Conservation (phyloP, 1,284 basidiomycete genomes). For the Hemileia vastatrix region DNA sequence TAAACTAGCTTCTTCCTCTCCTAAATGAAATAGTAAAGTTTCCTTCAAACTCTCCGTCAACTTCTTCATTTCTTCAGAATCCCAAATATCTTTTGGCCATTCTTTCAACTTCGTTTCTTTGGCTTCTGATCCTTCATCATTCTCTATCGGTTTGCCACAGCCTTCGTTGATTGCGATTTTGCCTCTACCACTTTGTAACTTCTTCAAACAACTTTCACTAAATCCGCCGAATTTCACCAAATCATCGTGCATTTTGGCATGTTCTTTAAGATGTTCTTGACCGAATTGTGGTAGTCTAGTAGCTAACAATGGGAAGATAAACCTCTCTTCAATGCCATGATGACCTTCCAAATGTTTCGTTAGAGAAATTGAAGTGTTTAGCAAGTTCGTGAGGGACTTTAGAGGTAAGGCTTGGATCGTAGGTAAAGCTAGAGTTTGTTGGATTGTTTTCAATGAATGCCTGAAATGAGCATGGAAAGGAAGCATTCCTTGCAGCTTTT, state of each 20-base stretch:
- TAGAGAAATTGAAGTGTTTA: no score
- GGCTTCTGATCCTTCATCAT: slow-evolving; percentile 19
- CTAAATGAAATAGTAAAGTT: slow-evolving; percentile 31
- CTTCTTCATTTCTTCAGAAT: slow-evolving; percentile 23
- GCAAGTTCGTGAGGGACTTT: no score
- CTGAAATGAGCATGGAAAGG: no score
- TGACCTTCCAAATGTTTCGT: no score
- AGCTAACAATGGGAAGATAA: no score
- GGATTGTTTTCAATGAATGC: no score
- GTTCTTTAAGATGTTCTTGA: slow-evolving; percentile 31
- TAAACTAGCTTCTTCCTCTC: no score
- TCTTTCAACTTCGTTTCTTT: slow-evolving; percentile 13
- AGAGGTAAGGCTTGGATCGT: no score
- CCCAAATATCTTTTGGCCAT: slow-evolving; percentile 27
- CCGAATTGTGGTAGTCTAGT: no score
- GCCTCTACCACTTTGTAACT: neutral
- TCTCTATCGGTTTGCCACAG: slow-evolving; percentile 5
- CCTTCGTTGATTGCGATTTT: slow-evolving; percentile 1
- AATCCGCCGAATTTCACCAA: slow-evolving; percentile 22
- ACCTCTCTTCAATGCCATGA: no score
- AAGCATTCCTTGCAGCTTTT: no score
- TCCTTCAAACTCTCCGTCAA: slow-evolving; percentile 23
- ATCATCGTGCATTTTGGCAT: slow-evolving; percentile 28
- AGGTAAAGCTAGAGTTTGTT: no score
- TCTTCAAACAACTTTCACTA: neutral